Evolutionary conservation across 306 rosid genomes (phyloP), one percentile per base, ranked within the genome.

Genomic region (Senna tora): DNA sequence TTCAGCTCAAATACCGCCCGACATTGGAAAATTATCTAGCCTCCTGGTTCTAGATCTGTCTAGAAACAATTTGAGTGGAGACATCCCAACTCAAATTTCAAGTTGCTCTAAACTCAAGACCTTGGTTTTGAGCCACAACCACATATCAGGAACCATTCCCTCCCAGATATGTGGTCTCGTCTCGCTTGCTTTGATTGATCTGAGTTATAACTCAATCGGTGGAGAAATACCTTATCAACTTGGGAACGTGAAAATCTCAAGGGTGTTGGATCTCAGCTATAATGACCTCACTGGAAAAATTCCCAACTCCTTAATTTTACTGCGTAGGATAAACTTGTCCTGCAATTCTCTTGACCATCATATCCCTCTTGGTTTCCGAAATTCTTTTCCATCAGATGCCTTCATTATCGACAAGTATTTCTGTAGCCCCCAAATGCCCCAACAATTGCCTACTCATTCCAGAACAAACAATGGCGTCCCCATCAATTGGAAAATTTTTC

Each of bases 171-270:
- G 58, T 2, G 58, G 47, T 19, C 45, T 67, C 30, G 72, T 7
- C 51, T 15, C 43, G 11, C 72, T 67, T n/a, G 16, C 6, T 67
- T 16, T 10, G 30, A 67, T 67, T 47, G 72, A 67, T 25, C 34
- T 67, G 58, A 67, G 72, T 47, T 57, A 67, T 66, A 66, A 66
- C 58, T 66, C 22, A 46, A 66, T 66, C 30, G 5, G 2, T 15
- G 71, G 72, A 67, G 46, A 67, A n/a, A 67, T 67, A 49, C 72
- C 72, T 9, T 16, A n/a, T 32, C 60, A 67, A 33, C 72, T 67
- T 67, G 72, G 72, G 58, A 50, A 6, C 34, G 28, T 50, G 45
- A 49, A 41, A 10, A 41, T 3, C 46, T 41, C 17, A 3, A 47
- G 59, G 59, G 9, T 9, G 15, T 66, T 66, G 72, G 15, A 47